phyloP scores from a whole-genome alignment of 2,329 filamentous ascomycete species.

The Aspergillus amoenus region DNA sequence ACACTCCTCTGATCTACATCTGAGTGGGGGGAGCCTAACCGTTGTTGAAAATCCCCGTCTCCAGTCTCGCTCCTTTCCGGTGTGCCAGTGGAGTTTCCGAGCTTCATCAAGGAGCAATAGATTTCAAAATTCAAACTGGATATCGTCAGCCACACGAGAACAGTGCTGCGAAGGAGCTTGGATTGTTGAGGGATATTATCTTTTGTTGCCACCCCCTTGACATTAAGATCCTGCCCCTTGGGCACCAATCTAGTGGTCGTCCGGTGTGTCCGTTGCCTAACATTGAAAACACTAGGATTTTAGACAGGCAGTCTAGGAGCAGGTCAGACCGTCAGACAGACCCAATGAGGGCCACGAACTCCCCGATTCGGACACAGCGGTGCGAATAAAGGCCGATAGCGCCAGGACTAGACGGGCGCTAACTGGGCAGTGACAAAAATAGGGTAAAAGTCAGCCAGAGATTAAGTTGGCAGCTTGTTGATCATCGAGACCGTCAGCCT shows the following conservation, averaged over 20 bases:
- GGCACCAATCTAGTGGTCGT: constrained; percentile 8
- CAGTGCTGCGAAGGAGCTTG: not conserved
- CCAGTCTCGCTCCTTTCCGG: not conserved
- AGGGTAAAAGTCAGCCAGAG: constrained; percentile 1
- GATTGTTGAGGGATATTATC: not conserved
- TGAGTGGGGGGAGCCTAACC: not conserved
- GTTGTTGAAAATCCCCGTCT: constrained; percentile 5
- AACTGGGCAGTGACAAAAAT: constrained; percentile 7
- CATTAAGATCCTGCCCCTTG: not conserved
- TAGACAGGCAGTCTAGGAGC: constrained; percentile 3
- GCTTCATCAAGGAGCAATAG: not conserved
- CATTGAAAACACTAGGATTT: constrained; percentile 9
- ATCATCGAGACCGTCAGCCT: constrained; percentile 4
- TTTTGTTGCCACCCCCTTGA: not conserved
- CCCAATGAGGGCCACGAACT: not conserved
- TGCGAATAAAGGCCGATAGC: constrained; percentile 5
- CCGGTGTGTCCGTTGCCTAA: constrained; percentile 2
- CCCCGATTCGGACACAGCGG: constrained; percentile 1
- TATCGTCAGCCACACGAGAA: not conserved
- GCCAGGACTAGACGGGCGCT: constrained; percentile 6
- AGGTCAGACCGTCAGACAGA: not conserved
- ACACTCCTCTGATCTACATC: not conserved
- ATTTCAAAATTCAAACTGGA: not conserved
- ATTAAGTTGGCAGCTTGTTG: constrained; percentile 6
- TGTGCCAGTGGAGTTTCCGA: not conserved